These are phyloP conservation scores for Plectranthus barbatus DNA, from an alignment of 257 asterid genomes.

Conservation along the genomic window DNA sequence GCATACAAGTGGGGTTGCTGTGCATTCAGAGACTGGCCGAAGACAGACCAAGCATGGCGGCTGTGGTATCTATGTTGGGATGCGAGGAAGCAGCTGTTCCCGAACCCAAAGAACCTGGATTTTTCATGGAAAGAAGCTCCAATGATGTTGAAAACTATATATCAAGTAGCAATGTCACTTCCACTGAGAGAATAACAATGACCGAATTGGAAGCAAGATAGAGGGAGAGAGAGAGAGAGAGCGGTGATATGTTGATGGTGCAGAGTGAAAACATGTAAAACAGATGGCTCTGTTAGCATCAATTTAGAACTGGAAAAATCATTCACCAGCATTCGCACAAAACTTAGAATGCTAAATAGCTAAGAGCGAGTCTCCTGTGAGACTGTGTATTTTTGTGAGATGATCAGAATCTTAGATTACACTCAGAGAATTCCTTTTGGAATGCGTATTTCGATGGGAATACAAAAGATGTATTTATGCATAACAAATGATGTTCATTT, in stretches of 20 bases:
- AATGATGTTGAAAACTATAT: neutral
- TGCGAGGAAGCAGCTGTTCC: neutral
- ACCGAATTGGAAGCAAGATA: conserved; percentile 4
- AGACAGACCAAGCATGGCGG: neutral
- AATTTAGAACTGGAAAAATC: no score
- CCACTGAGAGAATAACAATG: neutral
- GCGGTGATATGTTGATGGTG: neutral
- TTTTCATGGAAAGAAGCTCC: neutral
- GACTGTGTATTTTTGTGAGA: no score
- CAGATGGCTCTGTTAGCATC: neutral
- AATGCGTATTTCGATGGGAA: no score
- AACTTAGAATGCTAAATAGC: no score
- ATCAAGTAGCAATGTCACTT: neutral
- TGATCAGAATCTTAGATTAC: no score
- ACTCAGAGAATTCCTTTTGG: no score
- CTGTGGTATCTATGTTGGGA: conserved; percentile 6
- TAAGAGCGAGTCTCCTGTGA: no score
- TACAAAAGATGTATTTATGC: no score
- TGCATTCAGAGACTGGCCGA: neutral
- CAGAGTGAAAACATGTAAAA: neutral
- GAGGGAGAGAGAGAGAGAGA: conserved; percentile 6
- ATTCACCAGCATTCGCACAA: no score
- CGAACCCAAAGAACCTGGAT: conserved; percentile 12
- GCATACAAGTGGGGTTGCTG: neutral
- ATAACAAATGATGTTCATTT: no score